phyloP scores from a whole-genome alignment of 495 filamentous ascomycete species.

The Neurospora africana region DNA sequence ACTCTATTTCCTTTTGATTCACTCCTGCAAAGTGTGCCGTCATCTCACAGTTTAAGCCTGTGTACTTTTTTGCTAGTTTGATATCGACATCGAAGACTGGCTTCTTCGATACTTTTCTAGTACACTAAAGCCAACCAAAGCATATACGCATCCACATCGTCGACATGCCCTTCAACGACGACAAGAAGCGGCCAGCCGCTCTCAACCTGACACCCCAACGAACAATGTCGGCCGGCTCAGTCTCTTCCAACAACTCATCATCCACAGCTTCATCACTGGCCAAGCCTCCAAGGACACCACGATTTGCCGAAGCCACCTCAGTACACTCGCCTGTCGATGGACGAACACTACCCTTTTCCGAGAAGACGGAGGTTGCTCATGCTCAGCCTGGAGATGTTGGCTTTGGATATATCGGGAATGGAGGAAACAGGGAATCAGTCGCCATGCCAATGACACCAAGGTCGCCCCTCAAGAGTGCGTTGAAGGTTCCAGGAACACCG shows the following conservation, averaged over 20 bases:
- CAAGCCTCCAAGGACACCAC: constrained; percentile 68
- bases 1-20: constrained; percentile 17
- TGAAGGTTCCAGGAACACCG: constrained; percentile 75
- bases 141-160: constrained; percentile 6
- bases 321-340: constrained; percentile 74
- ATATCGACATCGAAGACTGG: constrained; percentile 19
- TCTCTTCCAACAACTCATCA: constrained; percentile 42
- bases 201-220: constrained; percentile 36
- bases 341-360: constrained; percentile 54
- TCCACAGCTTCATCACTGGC: constrained; percentile 49
- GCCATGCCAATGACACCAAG: constrained; percentile 52
- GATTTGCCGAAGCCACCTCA: constrained; percentile 83
- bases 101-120: constrained; percentile 24
- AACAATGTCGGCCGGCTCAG: constrained; percentile 39
- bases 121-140: constrained; percentile 11
- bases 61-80: constrained; percentile 17
- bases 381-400: constrained; percentile 73
- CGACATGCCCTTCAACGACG: constrained; percentile 23
- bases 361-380: constrained; percentile 47
- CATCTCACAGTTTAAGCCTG: not conserved
- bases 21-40: constrained; percentile 9
- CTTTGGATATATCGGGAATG: constrained; percentile 74
- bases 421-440: constrained; percentile 38
- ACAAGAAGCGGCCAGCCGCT: constrained; percentile 42
- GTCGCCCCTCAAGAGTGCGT: constrained; percentile 72